Conservation (phyloP, 306 rosid species). For the Comarum palustre region DNA sequence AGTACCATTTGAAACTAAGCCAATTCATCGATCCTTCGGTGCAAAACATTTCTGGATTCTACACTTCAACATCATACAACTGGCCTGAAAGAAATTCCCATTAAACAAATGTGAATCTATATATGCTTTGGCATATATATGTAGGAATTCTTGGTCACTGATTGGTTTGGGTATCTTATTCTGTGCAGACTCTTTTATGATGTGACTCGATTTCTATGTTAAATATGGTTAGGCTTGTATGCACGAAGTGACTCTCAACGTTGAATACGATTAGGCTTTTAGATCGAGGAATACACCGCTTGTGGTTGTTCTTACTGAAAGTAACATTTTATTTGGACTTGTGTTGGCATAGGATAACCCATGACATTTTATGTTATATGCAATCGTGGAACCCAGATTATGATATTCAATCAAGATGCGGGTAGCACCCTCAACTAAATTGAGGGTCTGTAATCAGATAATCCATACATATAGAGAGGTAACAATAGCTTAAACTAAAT, state of each 20-base stretch:
- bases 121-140: background rate
- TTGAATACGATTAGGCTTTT: background rate
- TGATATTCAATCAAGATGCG: background rate
- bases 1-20: background rate
- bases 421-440: background rate
- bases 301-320: background rate
- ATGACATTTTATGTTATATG: too few relatives aligned
- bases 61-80: constrained; percentile 8
- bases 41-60: background rate
- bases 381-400: background rate
- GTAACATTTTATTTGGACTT: background rate
- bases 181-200: background rate
- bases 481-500: background rate
- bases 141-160: background rate
- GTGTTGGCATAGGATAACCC: background rate
- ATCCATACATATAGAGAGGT: background rate
- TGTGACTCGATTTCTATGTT: background rate
- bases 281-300: background rate
- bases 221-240: background rate
- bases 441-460: background rate
- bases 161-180: background rate
- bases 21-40: background rate
- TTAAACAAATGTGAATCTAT: background rate
- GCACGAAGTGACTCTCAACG: background rate
- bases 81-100: background rate